Percentiles rank a stretch among this genome's conserved stretches.
Evolutionary conservation across 1,139 yeast species (phyloP).

Genomic region (Wickerhamomyces sp.): DNA sequence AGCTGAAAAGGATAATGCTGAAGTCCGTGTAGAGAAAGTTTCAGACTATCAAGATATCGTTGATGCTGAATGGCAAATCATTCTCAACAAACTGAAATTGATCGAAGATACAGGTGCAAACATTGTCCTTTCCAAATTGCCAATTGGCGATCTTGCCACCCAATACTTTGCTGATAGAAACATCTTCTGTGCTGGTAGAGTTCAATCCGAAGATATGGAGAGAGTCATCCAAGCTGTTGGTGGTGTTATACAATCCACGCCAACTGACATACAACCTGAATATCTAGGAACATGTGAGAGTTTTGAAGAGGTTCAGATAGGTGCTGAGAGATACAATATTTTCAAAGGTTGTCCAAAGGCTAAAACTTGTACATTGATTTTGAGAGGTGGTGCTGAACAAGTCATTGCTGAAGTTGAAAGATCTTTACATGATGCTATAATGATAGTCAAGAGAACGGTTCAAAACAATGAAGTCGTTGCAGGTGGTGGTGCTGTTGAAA

Average conservation of each 20-base stretch:
- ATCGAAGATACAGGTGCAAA: constrained; percentile 84
- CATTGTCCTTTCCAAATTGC: constrained; percentile 87
- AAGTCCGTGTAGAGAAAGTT: constrained; percentile 92
- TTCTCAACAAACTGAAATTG: constrained; percentile 78
- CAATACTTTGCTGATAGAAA: constrained; percentile 96
- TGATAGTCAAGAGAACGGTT: constrained; percentile 95
- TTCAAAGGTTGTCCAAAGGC: constrained; percentile 92
- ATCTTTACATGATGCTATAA: constrained; percentile 94
- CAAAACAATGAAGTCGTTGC: constrained; percentile 86
- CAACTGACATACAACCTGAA: constrained; percentile 63
- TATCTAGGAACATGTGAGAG: constrained; percentile 82
- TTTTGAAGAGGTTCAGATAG: constrained; percentile 93
- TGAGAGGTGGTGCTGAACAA: constrained; percentile 98
- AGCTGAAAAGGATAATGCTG: constrained; percentile 99
- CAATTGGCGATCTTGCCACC: constrained; percentile 97
- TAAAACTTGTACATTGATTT: constrained; percentile 84
- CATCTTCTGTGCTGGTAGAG: constrained; percentile 97
- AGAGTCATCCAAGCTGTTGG: constrained; percentile 94
- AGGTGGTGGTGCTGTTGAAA: constrained; percentile 99
- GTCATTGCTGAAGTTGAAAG: constrained; percentile 98
- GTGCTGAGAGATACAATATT: constrained; percentile 89
- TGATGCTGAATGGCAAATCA: constrained; percentile 98
- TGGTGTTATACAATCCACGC: constrained; percentile 84
- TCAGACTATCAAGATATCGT: constrained; percentile 93
- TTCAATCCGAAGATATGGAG: constrained; percentile 81